Evolutionary conservation across 805 yeast species (phyloP).

Genomic region (Nakazawaea populi): DNA sequence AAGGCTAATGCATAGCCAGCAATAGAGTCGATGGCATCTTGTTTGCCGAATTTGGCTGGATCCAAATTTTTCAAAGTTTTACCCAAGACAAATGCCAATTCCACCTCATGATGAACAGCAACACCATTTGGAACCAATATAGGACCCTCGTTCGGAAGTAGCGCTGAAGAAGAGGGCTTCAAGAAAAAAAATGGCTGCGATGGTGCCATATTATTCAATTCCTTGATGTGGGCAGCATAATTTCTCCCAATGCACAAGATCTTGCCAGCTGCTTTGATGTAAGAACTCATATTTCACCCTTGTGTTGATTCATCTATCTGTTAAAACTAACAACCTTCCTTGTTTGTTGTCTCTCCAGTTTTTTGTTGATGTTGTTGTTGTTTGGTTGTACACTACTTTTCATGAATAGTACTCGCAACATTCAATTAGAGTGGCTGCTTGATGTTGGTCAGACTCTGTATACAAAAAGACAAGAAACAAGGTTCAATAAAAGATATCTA

Average conservation of each 20-base stretch:
- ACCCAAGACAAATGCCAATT: constrained; percentile 74
- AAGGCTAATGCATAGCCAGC: constrained; percentile 86
- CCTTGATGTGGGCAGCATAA: constrained; percentile 93
- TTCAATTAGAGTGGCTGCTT: no score
- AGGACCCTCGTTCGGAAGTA: constrained; percentile 66
- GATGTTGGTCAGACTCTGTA: no score
- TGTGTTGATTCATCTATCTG: no score
- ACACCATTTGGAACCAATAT: constrained; percentile 79
- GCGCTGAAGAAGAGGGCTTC: constrained; percentile 79
- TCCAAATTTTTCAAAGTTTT: constrained; percentile 57
- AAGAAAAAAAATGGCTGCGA: constrained; percentile 86
- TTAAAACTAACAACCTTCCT: no score
- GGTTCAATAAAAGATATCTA: no score
- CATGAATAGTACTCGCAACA: no score
- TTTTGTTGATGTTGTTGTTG: no score
- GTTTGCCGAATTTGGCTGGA: constrained; percentile 45
- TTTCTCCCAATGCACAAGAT: constrained; percentile 94
- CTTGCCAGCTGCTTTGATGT: constrained; percentile 62
- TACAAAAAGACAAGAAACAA: no score
- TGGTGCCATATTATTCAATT: constrained; percentile 78
- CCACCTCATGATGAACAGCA: constrained; percentile 87
- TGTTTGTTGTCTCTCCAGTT: no score
- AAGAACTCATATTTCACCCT: constrained; percentile 16
- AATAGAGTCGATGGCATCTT: constrained; percentile 72
- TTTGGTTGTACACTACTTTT: no score